Evolutionary conservation across 208 protist genomes (phyloP), one percentile per base, ranked within the genome.

Genomic region (Balamuthia mandrillaris): DNA sequence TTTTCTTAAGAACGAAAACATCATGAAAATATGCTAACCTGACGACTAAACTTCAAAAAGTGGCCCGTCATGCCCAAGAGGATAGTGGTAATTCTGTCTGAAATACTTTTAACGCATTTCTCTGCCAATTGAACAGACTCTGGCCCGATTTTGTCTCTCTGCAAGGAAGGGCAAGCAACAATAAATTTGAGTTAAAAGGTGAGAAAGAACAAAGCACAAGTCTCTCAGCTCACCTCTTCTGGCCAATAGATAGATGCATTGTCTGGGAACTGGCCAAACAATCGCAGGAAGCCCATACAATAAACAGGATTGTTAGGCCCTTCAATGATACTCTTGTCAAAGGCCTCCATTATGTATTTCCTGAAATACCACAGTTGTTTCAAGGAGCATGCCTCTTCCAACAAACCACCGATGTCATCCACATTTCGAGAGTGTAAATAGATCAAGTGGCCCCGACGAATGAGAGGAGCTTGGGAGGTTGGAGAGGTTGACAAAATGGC

Each of bases 321-420:
- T 27, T 79, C 70, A 33, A 79, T 79, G 42, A 79, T 79, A n/a
- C 31, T 45, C 49, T 79, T 79, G 70, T 79, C 70, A 56, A 79
- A 79, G 9, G 58, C 70, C 45, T 79, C 44, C 6, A 79, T 21
- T 4, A 79, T 18, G 33, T 21, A 31, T 2, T 79, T 47, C 33
- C 70, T 39, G 70, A 37, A 79, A 47, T 79, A 79, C 70, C 70
- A 79, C n/a, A 79, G 70, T 3, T 9, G 16, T 35, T 79, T 79
- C 31, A 79, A 47, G 27, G 70, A 79, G 6, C 16, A 39, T 16
- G 33, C 16, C 37, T n/a, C 44, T 3, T 79, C 70, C 21, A 79
- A 58, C 70, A 45, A 31, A 29, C 58, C 70, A 24, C 58, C 70
- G 27, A 79, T 56, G 27, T 79, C 49, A 31, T 79, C 70, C 70